Base-by-base conservation (phyloP, 1,139 yeast genomes). In the Nakaseomyces nivariensis region DNA sequence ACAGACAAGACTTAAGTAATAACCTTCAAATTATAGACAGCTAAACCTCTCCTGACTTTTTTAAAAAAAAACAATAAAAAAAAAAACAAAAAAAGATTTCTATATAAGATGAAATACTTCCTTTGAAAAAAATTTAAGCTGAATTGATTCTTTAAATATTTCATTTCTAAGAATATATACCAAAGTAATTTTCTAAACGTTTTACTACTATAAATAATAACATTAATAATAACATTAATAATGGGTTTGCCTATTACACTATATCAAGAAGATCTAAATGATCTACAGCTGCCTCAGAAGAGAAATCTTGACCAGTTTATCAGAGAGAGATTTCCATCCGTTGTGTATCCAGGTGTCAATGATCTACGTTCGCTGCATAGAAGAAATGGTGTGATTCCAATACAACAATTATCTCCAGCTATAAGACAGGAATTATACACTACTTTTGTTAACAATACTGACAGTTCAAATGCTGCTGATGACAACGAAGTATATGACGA, bases 201-300 rank as follows among this genome's bases (percentile, higher is more conserved):
- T 17, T 17, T 17, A 17, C 22, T 17, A 17, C 22, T 17, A 17
- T 3, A 17, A 17, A 17, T 17, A 17, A 17, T 17, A 17, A 17
- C 22, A 17, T 17, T 17, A 29, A 29, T 8, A n/a, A n/a, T n/a
- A n/a, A n/a, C n/a, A n/a, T 5, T 6, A 17, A 37, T 17, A 25
- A 40, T 40, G 43, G 43, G 43, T 40, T n/a, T 40, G 22, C 43
- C 43, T 25, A 40, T 40, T 25, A 40, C 32, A 10, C 32, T 40
- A 25, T 40, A 40, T 32, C 43, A 40, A 32, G 43, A 40, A 26
- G 43, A 40, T 32, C 7, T 40, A n/a, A 40, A 40, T n/a, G 31
- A 13, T n/a, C 32, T 40, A 5, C 32, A 40, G 13, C 22, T 25
- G 9, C 43, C 43, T 3, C 32, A 40, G 22, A 40, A 40, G 32